Percentiles rank a stretch among this genome's conserved stretches.
These are phyloP conservation scores for Cerioporus squamosus DNA, from an alignment of 1,284 basidiomycete species.

Conservation along the genomic window DNA sequence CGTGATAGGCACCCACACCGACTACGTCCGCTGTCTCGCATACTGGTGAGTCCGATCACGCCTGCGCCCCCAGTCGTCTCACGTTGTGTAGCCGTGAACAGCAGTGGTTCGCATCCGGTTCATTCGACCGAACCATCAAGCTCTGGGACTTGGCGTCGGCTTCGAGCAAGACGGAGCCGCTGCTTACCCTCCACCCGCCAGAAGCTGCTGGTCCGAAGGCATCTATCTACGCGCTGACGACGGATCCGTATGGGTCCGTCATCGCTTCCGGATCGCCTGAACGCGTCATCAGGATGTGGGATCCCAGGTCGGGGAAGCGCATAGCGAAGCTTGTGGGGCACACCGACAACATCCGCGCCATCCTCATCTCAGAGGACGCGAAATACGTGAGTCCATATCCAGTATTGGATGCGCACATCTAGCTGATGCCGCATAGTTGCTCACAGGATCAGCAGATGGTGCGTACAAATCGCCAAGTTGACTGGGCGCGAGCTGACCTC, in stretches of 20 bases:
- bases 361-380: slow-evolving; percentile 88
- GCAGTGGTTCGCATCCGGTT: slow-evolving; percentile 91
- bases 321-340: slow-evolving; percentile 88
- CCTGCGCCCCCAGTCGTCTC: slow-evolving; percentile 13
- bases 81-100: slow-evolving; percentile 63
- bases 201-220: slow-evolving; percentile 70
- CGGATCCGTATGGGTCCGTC: slow-evolving; percentile 79
- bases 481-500: slow-evolving; percentile 2
- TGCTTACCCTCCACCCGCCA: slow-evolving; percentile 64
- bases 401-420: neutral
- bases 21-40: slow-evolving; percentile 91
- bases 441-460: slow-evolving; percentile 91
- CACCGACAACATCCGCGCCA: slow-evolving; percentile 93
- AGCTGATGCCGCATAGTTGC: slow-evolving; percentile 52
- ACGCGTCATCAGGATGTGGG: slow-evolving; percentile 90
- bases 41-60: slow-evolving; percentile 57
- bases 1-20: slow-evolving; percentile 85
- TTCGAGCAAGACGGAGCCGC: slow-evolving; percentile 44
- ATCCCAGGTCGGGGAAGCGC: slow-evolving; percentile 81
- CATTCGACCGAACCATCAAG: slow-evolving; percentile 92
- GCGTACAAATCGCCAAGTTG: slow-evolving; percentile 24
- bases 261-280: slow-evolving; percentile 93
- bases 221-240: slow-evolving; percentile 80
- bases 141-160: slow-evolving; percentile 82
- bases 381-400: slow-evolving; percentile 68